Percentiles rank a stretch among this genome's conserved stretches.
These are phyloP conservation scores for Pichia sp. DNA, from an alignment of 1,139 yeast genomes.

Conservation along the genomic window DNA sequence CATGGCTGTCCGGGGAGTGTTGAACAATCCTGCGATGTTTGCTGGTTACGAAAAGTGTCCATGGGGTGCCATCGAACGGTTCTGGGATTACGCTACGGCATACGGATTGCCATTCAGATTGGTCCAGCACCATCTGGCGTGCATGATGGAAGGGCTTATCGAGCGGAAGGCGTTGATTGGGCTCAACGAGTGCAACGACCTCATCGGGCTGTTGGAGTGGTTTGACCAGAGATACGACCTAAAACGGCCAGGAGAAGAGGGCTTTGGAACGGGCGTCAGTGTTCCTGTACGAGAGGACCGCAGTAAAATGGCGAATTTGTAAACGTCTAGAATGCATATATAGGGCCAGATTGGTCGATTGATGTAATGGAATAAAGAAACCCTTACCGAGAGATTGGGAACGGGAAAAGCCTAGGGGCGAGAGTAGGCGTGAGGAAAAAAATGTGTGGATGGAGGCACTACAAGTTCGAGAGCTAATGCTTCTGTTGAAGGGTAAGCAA, in stretches of 20 bases:
- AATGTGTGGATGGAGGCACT: no score
- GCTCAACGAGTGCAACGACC: slow-evolving; percentile 56
- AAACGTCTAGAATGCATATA: not conserved
- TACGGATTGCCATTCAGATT: slow-evolving; percentile 83
- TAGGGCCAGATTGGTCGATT: no score
- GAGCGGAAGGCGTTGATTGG: slow-evolving; percentile 53
- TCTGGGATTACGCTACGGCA: slow-evolving; percentile 72
- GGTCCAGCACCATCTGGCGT: slow-evolving; percentile 80
- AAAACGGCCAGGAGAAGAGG: slow-evolving; percentile 60
- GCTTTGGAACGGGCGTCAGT: slow-evolving; percentile 58
- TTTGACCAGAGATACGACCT: slow-evolving; percentile 67
- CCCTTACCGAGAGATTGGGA: not conserved
- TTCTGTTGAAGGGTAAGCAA: not conserved
- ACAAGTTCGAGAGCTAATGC: no score
- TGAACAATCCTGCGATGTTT: slow-evolving; percentile 84
- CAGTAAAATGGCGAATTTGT: slow-evolving; percentile 35
- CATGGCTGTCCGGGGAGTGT: slow-evolving; percentile 90
- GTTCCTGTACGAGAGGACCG: slow-evolving; percentile 49
- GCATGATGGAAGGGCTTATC: slow-evolving; percentile 71
- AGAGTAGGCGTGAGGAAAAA: not conserved
- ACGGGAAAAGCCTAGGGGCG: not conserved
- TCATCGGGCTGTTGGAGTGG: slow-evolving; percentile 75
- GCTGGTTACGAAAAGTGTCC: slow-evolving; percentile 72
- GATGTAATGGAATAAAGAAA: not conserved
- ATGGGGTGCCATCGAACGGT: slow-evolving; percentile 84